These are phyloP conservation scores for Phytophthora tentaculata DNA, from an alignment of 352 stramenopile species.

Conservation along the genomic window DNA sequence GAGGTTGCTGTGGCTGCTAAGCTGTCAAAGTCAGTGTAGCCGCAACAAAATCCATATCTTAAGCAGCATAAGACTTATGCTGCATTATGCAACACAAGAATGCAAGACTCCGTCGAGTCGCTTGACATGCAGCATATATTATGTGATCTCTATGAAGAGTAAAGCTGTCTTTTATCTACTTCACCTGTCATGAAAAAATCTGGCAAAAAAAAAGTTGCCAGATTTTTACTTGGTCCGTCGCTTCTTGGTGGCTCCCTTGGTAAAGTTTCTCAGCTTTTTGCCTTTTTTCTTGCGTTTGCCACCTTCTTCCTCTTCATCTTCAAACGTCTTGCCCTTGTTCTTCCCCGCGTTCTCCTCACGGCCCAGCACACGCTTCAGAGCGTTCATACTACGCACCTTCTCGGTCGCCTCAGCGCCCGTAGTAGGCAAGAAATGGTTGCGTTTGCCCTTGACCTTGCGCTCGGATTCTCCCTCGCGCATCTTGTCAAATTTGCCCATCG, in stretches of 20 bases:
- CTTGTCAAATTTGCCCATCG: conserved; percentile 95
- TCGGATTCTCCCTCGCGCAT: conserved; percentile 92
- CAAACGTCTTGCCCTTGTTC: conserved; percentile 60
- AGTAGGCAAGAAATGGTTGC: conserved; percentile 81
- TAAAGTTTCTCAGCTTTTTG: conserved; percentile 76
- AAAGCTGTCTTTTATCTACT: conserved; percentile 8
- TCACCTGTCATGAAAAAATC: conserved; percentile 16
- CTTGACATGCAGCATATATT: conserved; percentile 42
- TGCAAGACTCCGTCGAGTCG: not conserved
- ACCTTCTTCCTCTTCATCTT: conserved; percentile 64
- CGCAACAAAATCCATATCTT: not conserved
- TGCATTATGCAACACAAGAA: not conserved
- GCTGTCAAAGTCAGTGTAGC: not conserved
- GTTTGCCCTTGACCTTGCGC: conserved; percentile 86
- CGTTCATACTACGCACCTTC: conserved; percentile 85
- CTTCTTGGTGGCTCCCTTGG: conserved; percentile 75
- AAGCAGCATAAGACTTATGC: too few relatives aligned
- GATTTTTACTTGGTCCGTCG: conserved; percentile 62
- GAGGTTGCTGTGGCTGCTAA: conserved; percentile 57
- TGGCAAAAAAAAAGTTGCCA: not conserved
- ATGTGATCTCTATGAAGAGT: conserved; percentile 42
- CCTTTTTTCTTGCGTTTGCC: conserved; percentile 69
- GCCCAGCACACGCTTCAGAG: conserved; percentile 74
- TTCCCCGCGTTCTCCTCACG: conserved; percentile 84
- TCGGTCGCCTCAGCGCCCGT: conserved; percentile 75